Base-by-base conservation (phyloP, 768 basidiomycete species). In the Tulasnella sp. region DNA sequence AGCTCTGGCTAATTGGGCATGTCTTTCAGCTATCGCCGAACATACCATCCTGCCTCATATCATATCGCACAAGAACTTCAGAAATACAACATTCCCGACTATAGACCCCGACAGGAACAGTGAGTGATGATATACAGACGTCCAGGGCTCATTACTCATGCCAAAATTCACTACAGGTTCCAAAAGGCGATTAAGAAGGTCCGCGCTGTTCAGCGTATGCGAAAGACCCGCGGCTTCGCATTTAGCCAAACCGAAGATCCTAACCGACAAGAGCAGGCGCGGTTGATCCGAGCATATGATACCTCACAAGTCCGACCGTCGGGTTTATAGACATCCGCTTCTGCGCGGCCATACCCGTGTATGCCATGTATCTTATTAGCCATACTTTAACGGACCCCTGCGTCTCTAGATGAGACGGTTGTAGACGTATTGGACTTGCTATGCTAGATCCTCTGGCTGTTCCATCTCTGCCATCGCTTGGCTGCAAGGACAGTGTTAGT, bases 151-250 rank as follows among this genome's bases (percentile, higher is more conserved):
- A 74, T 83, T 79, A 82, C 50, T 44, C 50, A 80, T 75, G 76
- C 83, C 41, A 83, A 44, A 50, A 80, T 40, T 75, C 76, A 14
- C 42, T 37, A 8, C 80, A 97, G 95, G 86, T 98, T 98, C 87
- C 96, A 98, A 86, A 98, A 98, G 85, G 98, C 98, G 22, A 99
- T 99, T 89, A 99, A 98, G 87, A 99, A 99, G 86, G 98, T 99
- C 18, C 92, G 98, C n/a, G 98, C 98, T 0, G 95, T 96, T 2
- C 98, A 99, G 85, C 92, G 98, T 46, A 96, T 99, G 94, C 93
- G 98, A 20, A 90, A 95, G 80, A 98, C 96, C 82, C 92, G 98
- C 74, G 98, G 98, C 3, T 99, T 99, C 85, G 98, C 98, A 5
- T 99, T 99, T 88, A 96, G 94, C 85, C 97, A 98, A 86, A 98